Conservation (phyloP, 2,329 filamentous ascomycete genomes). For the Eurotiales sp. region DNA sequence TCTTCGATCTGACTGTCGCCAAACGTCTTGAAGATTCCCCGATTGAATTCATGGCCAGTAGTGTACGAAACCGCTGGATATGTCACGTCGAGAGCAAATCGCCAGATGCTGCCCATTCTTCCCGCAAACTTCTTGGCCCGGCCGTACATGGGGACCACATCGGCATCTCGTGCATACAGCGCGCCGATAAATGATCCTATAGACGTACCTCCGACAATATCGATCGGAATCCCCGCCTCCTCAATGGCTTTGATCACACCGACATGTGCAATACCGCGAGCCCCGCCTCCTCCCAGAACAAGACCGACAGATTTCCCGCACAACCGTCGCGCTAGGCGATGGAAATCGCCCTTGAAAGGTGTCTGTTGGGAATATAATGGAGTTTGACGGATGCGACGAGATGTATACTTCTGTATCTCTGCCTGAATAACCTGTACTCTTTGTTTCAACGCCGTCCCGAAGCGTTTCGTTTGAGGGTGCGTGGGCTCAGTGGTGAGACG, state of each 20-base stretch:
- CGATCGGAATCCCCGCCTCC: conserved; percentile 92
- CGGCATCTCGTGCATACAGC: conserved; percentile 91
- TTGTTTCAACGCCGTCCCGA: conserved; percentile 84
- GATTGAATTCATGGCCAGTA: conserved; percentile 97
- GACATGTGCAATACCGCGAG: conserved; percentile 85
- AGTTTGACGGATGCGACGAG: conserved; percentile 80
- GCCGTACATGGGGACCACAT: conserved; percentile 95
- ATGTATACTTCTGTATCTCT: conserved; percentile 97
- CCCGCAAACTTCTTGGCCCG: conserved; percentile 96
- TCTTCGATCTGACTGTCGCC: conserved; percentile 97
- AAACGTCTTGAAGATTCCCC: conserved; percentile 97
- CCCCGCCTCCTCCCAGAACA: conserved; percentile 89
- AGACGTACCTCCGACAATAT: conserved; percentile 91
- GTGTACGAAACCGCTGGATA: conserved; percentile 97
- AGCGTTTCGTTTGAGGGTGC: conserved; percentile 69
- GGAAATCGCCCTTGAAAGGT: conserved; percentile 94
- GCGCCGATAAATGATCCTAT: conserved; percentile 95
- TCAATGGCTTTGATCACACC: conserved; percentile 93
- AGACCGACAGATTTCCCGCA: conserved; percentile 94
- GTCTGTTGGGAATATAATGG: conserved; percentile 88
- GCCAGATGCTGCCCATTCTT: conserved; percentile 98
- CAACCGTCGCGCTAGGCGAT: conserved; percentile 80
- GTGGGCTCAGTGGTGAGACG: conserved; percentile 71
- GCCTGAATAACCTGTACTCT: conserved; percentile 91
- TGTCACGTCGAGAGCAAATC: conserved; percentile 92